Percentiles rank a stretch among this genome's conserved stretches.
phyloP scores from a whole-genome alignment of 805 yeast genomes.

The Ogataea henricii region DNA sequence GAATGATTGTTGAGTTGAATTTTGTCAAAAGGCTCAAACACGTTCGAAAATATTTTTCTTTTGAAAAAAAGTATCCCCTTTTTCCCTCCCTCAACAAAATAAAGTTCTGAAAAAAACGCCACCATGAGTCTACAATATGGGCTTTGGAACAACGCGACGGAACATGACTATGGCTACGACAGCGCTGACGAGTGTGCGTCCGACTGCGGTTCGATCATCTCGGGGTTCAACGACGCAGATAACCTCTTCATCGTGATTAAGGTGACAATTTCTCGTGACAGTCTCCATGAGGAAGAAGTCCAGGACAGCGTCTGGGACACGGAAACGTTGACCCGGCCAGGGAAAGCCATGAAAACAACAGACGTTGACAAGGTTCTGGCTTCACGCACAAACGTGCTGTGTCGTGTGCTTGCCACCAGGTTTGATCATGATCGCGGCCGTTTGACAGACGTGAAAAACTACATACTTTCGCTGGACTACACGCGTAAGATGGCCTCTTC shows the following conservation, averaged over 20 bases:
- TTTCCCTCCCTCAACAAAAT: not conserved
- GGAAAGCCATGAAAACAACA: not conserved
- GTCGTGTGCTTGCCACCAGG: slow-evolving; percentile 4
- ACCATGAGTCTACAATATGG: no score
- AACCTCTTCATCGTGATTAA: slow-evolving; percentile 17
- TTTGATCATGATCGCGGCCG: slow-evolving; percentile 3
- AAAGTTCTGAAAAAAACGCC: no score
- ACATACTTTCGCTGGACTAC: slow-evolving; percentile 6
- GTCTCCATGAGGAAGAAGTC: not conserved
- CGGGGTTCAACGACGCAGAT: slow-evolving; percentile 20
- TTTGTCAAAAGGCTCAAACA: no score
- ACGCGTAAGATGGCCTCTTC: not conserved
- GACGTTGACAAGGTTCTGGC: not conserved
- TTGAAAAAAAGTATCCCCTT: not conserved
- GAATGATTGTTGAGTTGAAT: no score
- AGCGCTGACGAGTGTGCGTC: slow-evolving; percentile 2
- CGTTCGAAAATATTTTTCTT: not conserved
- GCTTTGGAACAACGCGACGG: no score
- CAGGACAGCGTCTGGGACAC: not conserved
- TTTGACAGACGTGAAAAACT: slow-evolving; percentile 9
- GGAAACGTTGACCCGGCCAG: not conserved
- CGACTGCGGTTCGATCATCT: slow-evolving; percentile 20
- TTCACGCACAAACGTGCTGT: not conserved
- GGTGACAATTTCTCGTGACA: not conserved
- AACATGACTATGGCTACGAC: not conserved